Evolutionary conservation across 352 stramenopile genomes (phyloP), one percentile per base, ranked within the genome.

Genomic region (Globisporangium cylindrosporum): DNA sequence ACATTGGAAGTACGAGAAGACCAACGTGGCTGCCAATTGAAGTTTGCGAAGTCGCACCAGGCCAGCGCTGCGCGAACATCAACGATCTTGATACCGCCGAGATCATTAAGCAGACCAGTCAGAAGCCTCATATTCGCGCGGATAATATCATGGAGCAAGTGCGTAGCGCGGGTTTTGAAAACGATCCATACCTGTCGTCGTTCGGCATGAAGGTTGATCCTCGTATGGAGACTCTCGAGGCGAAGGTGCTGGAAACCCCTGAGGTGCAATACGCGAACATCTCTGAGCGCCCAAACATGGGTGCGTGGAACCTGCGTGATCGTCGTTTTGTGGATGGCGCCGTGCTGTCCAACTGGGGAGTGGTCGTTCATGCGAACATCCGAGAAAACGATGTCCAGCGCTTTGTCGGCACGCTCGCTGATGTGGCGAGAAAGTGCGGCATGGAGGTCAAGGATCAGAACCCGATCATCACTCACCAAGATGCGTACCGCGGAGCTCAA

Each of bases 51-150:
- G 43, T 51, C 43, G 43, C 43, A 51, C 43, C 43, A 7, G 43
- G 43, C 6, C 43, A 51, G 43, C 43, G 43, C 43, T 51, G 43
- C 8, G 18, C 18, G 18, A 51, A 51, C 43, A 51, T 51, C 43
- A 51, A 51, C 7, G 43, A 51, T 18, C 43, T 51, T 9, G 43
- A 51, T 15, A 51, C 43, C 6, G 43, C 43, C 6, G 43, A 51
- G 43, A 51, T 51, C 43, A 51, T 51, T n/a, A 51, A 51, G 43
- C 43, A 51, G 43, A 51, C 43, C 43, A 51, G 43, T 12, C 43
- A 51, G 43, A 51, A 51, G 18, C 43, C 43, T 2, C 15, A 51
- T 7, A 51, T 51, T 24, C 43, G 43, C 43, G 43, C 2, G 43
- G 43, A 24, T 51, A 51, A 51, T 22, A 22, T 51, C 18, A 51